phyloP scores from a whole-genome alignment of 495 filamentous ascomycete genomes.

The Talaromyces nanjingensis region DNA sequence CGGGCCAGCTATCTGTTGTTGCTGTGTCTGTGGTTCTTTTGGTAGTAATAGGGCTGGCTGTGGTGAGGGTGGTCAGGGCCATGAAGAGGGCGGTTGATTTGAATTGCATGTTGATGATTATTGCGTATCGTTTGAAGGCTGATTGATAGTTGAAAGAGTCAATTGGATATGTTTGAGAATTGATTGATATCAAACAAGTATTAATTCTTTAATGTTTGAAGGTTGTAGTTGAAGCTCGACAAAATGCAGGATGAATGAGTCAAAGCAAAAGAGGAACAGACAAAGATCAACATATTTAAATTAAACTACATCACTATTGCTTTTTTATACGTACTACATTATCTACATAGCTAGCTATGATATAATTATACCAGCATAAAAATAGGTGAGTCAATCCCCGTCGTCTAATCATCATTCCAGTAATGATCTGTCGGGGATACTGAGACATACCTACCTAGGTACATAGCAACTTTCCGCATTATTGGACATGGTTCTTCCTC shows the following conservation, averaged over 20 bases:
- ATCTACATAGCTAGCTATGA: not conserved
- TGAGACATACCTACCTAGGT: not conserved
- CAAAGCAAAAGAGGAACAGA: not conserved
- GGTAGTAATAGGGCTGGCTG: constrained; percentile 13
- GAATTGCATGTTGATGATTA: not conserved
- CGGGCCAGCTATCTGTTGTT: constrained; percentile 23
- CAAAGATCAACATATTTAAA: not conserved
- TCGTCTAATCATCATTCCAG: not conserved
- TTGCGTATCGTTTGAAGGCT: not conserved
- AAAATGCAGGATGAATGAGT: not conserved
- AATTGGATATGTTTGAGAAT: not conserved
- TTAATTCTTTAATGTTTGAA: not conserved
- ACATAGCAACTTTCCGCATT: not conserved
- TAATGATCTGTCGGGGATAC: not conserved
- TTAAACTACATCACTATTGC: not conserved
- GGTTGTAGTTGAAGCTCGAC: not conserved
- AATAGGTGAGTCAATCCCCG: not conserved
- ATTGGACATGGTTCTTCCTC: not conserved
- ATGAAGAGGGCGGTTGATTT: constrained; percentile 18
- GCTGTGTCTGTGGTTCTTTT: constrained; percentile 17
- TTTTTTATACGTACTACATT: not conserved
- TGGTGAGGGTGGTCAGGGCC: constrained; percentile 22
- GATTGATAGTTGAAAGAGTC: not conserved
- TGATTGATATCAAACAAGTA: not conserved
- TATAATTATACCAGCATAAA: not conserved